Evolutionary conservation across 2,329 filamentous ascomycete genomes (phyloP).

Genomic region (Colletotrichum karsti): DNA sequence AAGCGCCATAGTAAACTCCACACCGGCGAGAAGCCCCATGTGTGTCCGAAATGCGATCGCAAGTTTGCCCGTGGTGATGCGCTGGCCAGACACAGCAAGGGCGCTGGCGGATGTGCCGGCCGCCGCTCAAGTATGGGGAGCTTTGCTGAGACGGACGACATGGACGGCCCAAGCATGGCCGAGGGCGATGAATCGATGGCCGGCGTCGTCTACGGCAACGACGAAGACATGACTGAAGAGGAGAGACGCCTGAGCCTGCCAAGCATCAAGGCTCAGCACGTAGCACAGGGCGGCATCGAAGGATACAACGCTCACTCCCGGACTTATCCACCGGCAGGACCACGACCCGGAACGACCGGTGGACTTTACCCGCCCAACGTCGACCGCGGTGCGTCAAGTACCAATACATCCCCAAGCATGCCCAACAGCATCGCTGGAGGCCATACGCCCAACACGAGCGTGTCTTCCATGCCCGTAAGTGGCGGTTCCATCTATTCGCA

Average conservation of each 20-base stretch:
- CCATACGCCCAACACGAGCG: conserved; percentile 59
- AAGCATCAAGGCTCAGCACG: conserved; percentile 77
- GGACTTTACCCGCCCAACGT: conserved; percentile 71
- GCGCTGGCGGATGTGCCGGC: conserved; percentile 93
- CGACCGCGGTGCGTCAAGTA: conserved; percentile 62
- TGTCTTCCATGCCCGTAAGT: conserved; percentile 56
- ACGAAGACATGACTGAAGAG: conserved; percentile 67
- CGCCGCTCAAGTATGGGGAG: conserved; percentile 86
- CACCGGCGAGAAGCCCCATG: conserved; percentile 93
- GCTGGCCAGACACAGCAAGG: conserved; percentile 92
- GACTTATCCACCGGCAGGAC: conserved; percentile 79
- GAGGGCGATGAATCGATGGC: conserved; percentile 66
- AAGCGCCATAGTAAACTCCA: conserved; percentile 97
- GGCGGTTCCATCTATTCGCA: conserved; percentile 73
- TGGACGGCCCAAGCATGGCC: conserved; percentile 59
- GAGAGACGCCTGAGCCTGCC: conserved; percentile 76
- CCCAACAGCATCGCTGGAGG: conserved; percentile 50
- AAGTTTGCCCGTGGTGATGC: conserved; percentile 97
- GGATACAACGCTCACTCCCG: conserved; percentile 69
- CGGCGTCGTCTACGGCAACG: conserved; percentile 50
- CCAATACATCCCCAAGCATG: conserved; percentile 62
- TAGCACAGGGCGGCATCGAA: conserved; percentile 60
- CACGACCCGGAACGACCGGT: conserved; percentile 54
- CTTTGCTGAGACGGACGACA: conserved; percentile 82
- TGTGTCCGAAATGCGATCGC: conserved; percentile 92